Base-by-base conservation (phyloP, 495 filamentous ascomycete species). In the Lasiosphaeria hispida region DNA sequence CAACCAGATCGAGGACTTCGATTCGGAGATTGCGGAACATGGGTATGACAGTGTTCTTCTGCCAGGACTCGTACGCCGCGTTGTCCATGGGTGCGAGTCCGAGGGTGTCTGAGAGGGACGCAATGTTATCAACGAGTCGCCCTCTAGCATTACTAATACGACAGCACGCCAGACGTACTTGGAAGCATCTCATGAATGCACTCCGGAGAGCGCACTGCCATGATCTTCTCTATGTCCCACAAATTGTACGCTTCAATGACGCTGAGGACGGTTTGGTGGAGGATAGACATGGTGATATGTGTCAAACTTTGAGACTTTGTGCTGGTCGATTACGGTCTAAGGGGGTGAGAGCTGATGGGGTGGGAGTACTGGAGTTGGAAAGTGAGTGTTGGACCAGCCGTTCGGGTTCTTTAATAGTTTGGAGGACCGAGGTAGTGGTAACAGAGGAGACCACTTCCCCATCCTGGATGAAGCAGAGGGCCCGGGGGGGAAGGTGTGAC, bases 291-390 rank as follows among this genome's bases (percentile, higher is more conserved):
- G 6, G 10, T 35, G 52, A 17, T 19, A 7, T 9, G 63, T 58
- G 40, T 62, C 62, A 62, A 52, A 36, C 42, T 63, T 30, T 2
- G 2, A 62, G 47, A 36, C 42, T 63, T 30, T 2, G 2, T 30
- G 5, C 23, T 2, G 23, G 23, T 30, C 5, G 23, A 30, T 30
- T 5, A 30, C 23, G 2, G 5, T 30, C 23, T 30, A 30, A 30
- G 23, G 23, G 2, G 23, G 5, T 30, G 23, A 30, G 5, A 30
- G 23, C 5, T 30, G 23, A 30, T 30, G 5, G 23, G 23, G 23
- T 30, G 23, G 5, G 23, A 5, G 5, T 2, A 5, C 2, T 30
- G 5, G 5, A 30, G 23, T 5, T 30, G 23, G 23, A 30, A 30
- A 5, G 23, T 2, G 23, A 5, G 23, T 30, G 23, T 5, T 5